A percentile compares a stretch with the other conserved stretches of the same genome.
These are phyloP conservation scores for Bipolaris gigantea DNA, from an alignment of 2,329 filamentous ascomycete genomes.

Conservation along the genomic window DNA sequence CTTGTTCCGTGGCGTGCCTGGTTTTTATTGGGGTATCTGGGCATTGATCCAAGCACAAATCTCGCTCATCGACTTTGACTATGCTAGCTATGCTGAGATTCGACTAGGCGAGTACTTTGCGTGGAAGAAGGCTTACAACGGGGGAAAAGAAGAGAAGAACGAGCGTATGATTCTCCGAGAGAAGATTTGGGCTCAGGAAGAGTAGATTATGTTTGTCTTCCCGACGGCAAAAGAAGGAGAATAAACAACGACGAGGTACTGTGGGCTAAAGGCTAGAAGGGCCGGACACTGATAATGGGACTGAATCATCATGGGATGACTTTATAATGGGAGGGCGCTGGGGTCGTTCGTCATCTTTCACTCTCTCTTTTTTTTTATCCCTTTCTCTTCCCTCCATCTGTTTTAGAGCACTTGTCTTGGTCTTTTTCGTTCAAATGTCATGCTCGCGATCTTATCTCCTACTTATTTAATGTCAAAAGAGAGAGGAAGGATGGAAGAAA, in stretches of 20 bases:
- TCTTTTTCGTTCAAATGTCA: no score
- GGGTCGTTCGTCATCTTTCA: no score
- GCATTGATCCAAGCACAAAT: slow-evolving; percentile 92
- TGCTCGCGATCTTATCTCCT: no score
- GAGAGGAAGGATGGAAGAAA: no score
- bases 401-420: no score
- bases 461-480: no score
- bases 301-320: no score
- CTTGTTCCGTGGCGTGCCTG: slow-evolving; percentile 82
- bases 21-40: slow-evolving; percentile 93
- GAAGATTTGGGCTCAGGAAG: slow-evolving; percentile 72
- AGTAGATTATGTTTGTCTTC: slow-evolving; percentile 15
- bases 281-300: no score
- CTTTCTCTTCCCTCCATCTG: no score
- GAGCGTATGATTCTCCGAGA: slow-evolving; percentile 66
- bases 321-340: no score
- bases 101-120: slow-evolving; percentile 90
- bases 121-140: slow-evolving; percentile 76
- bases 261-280: neutral
- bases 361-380: no score
- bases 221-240: neutral
- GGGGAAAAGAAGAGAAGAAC: slow-evolving; percentile 64
- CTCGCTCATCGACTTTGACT: slow-evolving; percentile 95
- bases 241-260: neutral
- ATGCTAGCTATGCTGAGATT: slow-evolving; percentile 84